Base-by-base conservation (phyloP, 345 rosid genomes). In the Aurinia saxatilis region DNA sequence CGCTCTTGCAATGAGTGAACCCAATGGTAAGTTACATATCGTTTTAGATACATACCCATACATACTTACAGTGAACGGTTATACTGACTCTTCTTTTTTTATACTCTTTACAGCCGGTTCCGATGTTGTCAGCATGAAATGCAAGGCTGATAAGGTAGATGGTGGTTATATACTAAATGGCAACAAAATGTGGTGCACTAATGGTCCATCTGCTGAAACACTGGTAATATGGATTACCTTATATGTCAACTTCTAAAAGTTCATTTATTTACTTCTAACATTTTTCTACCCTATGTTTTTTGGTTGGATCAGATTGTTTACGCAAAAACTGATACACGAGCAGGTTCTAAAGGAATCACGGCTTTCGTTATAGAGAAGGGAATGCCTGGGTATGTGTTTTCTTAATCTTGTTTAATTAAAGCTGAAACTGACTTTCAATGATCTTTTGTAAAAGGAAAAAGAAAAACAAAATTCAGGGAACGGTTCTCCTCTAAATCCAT, bases 1-100 rank as follows among this genome's bases (percentile, higher is more conserved):
- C 71, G 98, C 96, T 65, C 95, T 92, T 71, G 95, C 98, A 10
- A 92, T 89, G 96, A 92, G 96, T 69, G 98, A 92, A 70, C 98
- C 98, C 50, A 92, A 89, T 70, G 86, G 98, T 92, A 85, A 72
- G 49, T 68, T 63, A 16, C 53, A 31, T 56, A 56, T 16, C 44
- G 6, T 71, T 71, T 71, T n/a, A n/a, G n/a, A n/a, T n/a, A n/a
- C n/a, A n/a, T n/a, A n/a, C n/a, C n/a, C n/a, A n/a, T n/a, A n/a
- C n/a, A n/a, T n/a, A n/a, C n/a, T n/a, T n/a, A n/a, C n/a, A n/a
- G n/a, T n/a, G n/a, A n/a, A n/a, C n/a, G n/a, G n/a, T n/a, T n/a
- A n/a, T n/a, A n/a, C n/a, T n/a, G n/a, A n/a, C n/a, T 40, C 41
- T 62, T 15, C 36, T 38, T 10, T 16, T 27, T 16, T 21, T 54